Evolutionary conservation across 2,329 filamentous ascomycete species (phyloP), one percentile per base, ranked within the genome.

Genomic region (Fusarium secorum): DNA sequence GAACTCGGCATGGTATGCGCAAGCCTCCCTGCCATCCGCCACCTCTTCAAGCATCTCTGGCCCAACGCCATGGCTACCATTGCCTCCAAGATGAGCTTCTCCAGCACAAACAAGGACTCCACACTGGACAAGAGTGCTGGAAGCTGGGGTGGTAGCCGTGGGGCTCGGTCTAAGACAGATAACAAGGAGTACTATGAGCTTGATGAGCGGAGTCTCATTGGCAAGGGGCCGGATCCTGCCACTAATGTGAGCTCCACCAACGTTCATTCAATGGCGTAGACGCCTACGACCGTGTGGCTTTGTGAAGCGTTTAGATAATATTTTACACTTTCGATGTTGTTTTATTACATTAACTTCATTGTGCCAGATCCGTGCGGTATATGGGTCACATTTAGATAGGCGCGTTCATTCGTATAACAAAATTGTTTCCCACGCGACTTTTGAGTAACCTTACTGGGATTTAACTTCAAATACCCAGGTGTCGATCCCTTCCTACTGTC

Each of bases 1-100:
- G 71, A 73, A 35, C 58, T 73, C 14, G 71, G 71, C 38, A 73
- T 73, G 67, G 58, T 73, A 5, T 73, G 71, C 11, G 71, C 71
- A 14, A 71, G 71, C 51, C 48, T 73, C 3, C 71, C 71, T 3
- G 71, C 71, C 11, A 73, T 73, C 22, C 67, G 71, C 4, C 71
- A 73, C 20, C 70, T 73, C 11, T 66, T 60, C 67, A 73, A 73
- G 58, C 67, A 73, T 42, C 28, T 73, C 24, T 73, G 64, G 60
- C 71, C 70, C 13, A 71, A 73, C 41, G 71, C 71, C 10, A 66
- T 73, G 67, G 44, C 60, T 60, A 73, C 71, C 10, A 73, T 73
- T 48, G 67, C 67, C 10, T 55, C 64, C 10, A 73, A 69, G 26
- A 51, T 73, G 57, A 71, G 57, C 51, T 60, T 64, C 15, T 28